Percentiles rank a stretch among this genome's conserved stretches.
Conservation (phyloP, 371 early-diverging fungal genomes). For the Parasitella parasitica region DNA sequence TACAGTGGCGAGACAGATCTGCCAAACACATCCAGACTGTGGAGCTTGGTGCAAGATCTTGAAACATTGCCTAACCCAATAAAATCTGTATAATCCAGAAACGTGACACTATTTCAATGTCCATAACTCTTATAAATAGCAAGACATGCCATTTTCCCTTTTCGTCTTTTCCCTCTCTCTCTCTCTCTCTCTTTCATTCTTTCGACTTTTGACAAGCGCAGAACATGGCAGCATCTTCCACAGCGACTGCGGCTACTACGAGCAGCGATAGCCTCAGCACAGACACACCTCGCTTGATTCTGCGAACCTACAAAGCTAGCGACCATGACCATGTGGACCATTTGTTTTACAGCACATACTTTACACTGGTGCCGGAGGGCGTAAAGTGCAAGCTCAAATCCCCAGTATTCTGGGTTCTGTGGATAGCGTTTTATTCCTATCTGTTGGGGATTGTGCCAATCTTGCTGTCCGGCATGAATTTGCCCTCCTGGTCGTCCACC, state of each 20-base stretch:
- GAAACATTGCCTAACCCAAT: neutral
- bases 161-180: neutral
- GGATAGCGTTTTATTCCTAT: conserved; percentile 36
- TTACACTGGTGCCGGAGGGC: conserved; percentile 45
- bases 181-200: neutral
- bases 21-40: conserved; percentile 17
- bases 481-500: conserved; percentile 23
- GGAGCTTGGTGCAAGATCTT: conserved; percentile 7
- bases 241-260: neutral
- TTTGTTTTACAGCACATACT: conserved; percentile 37
- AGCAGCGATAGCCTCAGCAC: neutral
- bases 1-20: conserved; percentile 35
- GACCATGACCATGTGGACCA: conserved; percentile 34
- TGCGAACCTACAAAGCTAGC: conserved; percentile 37
- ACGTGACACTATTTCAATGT: conserved; percentile 1
- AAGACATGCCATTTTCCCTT: neutral
- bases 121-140: neutral
- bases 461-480: conserved; percentile 20
- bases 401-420: conserved; percentile 42
- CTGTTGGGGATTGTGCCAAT: conserved; percentile 33
- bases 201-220: neutral
- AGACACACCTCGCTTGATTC: conserved; percentile 25
- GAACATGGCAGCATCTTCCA: neutral
- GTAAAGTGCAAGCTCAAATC: conserved; percentile 41
- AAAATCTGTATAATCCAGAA: neutral